Evolutionary conservation across 495 filamentous ascomycete genomes (phyloP), one percentile per base, ranked within the genome.

Genomic region (Cladorrhinum samala): DNA sequence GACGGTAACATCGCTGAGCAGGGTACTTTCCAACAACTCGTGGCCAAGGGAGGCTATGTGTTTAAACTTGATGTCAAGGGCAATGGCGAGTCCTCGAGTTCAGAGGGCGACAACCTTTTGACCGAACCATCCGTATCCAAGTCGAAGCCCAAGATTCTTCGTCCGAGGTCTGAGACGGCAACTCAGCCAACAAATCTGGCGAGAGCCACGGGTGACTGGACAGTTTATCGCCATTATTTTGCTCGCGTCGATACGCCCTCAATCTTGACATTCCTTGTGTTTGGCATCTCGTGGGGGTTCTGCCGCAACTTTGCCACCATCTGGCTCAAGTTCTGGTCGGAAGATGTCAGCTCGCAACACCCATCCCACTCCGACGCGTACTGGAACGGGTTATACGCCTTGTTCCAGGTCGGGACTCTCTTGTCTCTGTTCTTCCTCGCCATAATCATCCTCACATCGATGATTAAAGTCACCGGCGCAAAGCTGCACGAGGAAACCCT

Each of bases 301-400:
- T 54, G 57, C 27, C 16, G 18, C 21, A 65, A 65, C 51, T 56
- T 50, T 16, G 45, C 45, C 36, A 60, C 62, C 38, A 51, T 65
- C 14, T 62, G 59, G 57, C 50, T 65, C 7, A 60, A 56, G 51
- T 62, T 60, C 27, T 65, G 63, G 63, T 58, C 63, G 1, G 52
- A 56, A 13, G 62, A 62, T 16, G 40, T 62, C 27, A 36, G 17
- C 0, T 49, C 46, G 2, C n/a, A 51, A 2, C 11, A 48, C 5
- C 63, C 52, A 3, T 18, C 37, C 3, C 63, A 56, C 27, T 59
- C 63, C 14, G 56, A 60, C 52, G 36, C 52, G 1, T 65, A 46
- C 16, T 65, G 60, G 37, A 50, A 56, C 30, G 60, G 60, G 1
- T 9, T 65, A 7, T 65, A 65, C 42, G 57, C 50, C 24, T 7